Percentiles rank a stretch among this genome's conserved stretches.
Conservation (phyloP, 164 flowering plant species). For the Kalanchoe fedtschenkoi region DNA sequence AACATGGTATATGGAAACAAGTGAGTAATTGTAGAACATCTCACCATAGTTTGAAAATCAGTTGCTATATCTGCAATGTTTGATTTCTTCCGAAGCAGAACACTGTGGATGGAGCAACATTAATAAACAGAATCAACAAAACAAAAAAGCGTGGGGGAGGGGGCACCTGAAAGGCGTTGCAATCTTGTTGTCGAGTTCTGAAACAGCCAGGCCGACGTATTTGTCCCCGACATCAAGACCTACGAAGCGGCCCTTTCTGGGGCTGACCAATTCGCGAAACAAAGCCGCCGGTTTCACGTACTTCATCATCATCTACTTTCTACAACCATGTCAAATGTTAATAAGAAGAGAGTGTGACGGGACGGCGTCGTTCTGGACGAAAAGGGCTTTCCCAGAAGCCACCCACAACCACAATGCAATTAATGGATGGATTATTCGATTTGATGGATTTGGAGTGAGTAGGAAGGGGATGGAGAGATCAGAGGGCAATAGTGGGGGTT, state of each 20-base stretch:
- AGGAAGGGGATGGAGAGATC: neutral
- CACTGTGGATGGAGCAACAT: conserved; percentile 37
- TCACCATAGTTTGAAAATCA: conserved; percentile 65
- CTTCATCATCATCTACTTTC: conserved; percentile 31
- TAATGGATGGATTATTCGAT: too few species aligned
- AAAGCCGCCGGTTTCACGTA: conserved; percentile 44
- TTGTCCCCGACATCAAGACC: conserved; percentile 87
- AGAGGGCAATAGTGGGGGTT: neutral
- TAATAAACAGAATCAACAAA: neutral
- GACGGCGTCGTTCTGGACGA: too few species aligned
- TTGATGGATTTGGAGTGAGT: too few species aligned
- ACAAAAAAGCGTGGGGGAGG: neutral
- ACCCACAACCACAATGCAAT: too few species aligned
- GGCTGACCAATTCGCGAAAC: conserved; percentile 32
- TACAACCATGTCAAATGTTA: neutral
- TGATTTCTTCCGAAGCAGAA: conserved; percentile 50
- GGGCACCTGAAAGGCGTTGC: conserved; percentile 68
- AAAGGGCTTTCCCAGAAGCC: too few species aligned
- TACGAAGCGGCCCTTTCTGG: conserved; percentile 44
- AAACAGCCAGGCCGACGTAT: conserved; percentile 75
- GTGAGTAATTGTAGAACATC: conserved; percentile 13
- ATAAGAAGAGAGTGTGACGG: too few species aligned
- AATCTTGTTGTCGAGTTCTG: conserved; percentile 45
- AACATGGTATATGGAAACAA: too few species aligned
- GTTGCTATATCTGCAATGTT: conserved; percentile 59